Conservation (phyloP, 2,329 filamentous ascomycete species). For the Aspergillus bombycis region DNA sequence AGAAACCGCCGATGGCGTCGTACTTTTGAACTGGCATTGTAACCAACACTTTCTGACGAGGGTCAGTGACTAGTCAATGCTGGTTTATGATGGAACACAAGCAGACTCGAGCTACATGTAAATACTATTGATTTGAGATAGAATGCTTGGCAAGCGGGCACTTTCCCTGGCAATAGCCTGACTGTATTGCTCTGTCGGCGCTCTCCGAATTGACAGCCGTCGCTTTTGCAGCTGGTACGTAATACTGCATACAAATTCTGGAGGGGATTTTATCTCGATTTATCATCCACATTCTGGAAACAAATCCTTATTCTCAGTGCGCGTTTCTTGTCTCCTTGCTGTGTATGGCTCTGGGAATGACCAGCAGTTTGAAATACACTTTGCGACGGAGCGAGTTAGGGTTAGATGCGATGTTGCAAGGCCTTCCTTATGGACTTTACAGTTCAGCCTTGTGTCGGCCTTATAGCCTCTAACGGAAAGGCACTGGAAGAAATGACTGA, state of each 20-base stretch:
- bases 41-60: background rate
- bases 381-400: background rate
- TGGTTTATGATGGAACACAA: fast-evolving
- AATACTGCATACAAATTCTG: background rate
- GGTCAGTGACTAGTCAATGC: background rate
- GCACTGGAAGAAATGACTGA: background rate
- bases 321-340: background rate
- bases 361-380: background rate
- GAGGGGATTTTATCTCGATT: background rate
- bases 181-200: background rate
- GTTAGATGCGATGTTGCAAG: background rate
- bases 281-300: background rate
- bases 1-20: constrained; percentile 1
- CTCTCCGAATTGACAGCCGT: background rate
- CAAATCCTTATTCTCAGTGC: background rate
- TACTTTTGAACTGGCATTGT: background rate
- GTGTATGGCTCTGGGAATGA: background rate
- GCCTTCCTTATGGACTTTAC: background rate
- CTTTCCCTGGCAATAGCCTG: background rate
- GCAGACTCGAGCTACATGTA: background rate
- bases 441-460: background rate
- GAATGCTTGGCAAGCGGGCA: background rate
- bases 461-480: background rate
- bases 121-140: background rate
- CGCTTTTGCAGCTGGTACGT: background rate